Conservation (phyloP, 2,329 filamentous ascomycete species). For the Phaeosphaeriaceae sp. region DNA sequence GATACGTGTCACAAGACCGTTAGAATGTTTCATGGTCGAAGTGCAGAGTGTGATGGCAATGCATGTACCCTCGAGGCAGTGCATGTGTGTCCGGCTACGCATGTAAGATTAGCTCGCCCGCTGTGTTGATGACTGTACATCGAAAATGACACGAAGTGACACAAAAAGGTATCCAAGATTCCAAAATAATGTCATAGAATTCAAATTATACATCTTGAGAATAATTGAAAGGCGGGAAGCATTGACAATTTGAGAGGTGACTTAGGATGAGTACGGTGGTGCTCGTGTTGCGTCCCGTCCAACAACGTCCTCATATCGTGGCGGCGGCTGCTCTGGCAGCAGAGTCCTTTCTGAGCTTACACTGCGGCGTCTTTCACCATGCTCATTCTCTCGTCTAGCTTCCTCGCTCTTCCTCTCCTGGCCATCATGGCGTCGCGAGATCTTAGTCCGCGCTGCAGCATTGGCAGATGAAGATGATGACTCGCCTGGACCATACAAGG, state of each 20-base stretch:
- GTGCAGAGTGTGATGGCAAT: background rate
- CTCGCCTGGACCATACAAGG: slow-evolving; percentile 12
- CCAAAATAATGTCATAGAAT: background rate
- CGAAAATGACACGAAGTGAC: background rate
- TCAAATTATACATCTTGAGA: background rate
- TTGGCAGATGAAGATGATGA: slow-evolving; percentile 18
- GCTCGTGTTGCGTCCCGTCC: slow-evolving; percentile 3
- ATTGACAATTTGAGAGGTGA: background rate
- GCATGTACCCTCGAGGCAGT: background rate
- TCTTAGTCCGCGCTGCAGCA: slow-evolving; percentile 10
- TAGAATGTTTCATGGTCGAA: background rate
- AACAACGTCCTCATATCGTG: slow-evolving; percentile 21
- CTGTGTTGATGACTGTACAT: background rate
- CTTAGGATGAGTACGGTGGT: background rate
- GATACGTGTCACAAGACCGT: background rate
- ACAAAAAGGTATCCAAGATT: background rate
- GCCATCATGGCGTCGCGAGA: slow-evolving; percentile 8
- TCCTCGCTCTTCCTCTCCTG: slow-evolving; percentile 21
- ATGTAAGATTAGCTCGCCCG: background rate
- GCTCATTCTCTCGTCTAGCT: slow-evolving; percentile 14
- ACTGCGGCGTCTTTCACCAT: slow-evolving; percentile 17
- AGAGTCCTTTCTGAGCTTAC: slow-evolving; percentile 16
- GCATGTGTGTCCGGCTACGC: background rate
- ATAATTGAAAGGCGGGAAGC: no score
- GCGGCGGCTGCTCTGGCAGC: slow-evolving; percentile 21